phyloP scores from a whole-genome alignment of 2,329 filamentous ascomycete species.

The Beauveria rudraprayagi region DNA sequence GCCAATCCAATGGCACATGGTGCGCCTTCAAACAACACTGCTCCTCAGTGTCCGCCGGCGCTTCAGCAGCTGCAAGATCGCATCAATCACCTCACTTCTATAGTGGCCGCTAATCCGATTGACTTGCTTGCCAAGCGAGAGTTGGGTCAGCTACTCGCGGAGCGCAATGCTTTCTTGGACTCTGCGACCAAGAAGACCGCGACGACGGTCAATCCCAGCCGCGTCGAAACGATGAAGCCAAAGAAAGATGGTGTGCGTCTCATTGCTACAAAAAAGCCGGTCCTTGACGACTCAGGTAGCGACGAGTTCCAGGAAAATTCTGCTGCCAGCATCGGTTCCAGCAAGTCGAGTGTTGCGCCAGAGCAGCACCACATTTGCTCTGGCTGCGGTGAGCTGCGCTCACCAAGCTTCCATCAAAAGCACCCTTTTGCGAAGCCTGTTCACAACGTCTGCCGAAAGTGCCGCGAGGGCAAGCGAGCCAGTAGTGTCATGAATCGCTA shows the following conservation, averaged over 20 bases:
- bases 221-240: not conserved
- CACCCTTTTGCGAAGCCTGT: slow-evolving; percentile 23
- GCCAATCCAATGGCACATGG: not conserved
- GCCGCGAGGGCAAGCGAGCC: slow-evolving; percentile 21
- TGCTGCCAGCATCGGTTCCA: not conserved
- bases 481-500: slow-evolving; percentile 17
- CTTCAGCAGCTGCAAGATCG: not conserved
- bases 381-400: slow-evolving; percentile 28
- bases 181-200: not conserved
- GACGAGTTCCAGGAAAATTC: not conserved
- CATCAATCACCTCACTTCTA: not conserved
- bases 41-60: not conserved
- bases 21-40: not conserved
- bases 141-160: not conserved
- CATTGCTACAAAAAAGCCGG: not conserved
- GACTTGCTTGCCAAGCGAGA: not conserved
- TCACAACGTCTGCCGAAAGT: slow-evolving; percentile 28
- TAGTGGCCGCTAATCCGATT: not conserved
- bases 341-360: not conserved
- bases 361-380: slow-evolving; percentile 26
- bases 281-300: not conserved
- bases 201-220: slow-evolving; percentile 6
- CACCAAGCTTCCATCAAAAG: slow-evolving; percentile 25
- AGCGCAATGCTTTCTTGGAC: slow-evolving; percentile 2
- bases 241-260: not conserved